A percentile compares a stretch with the other conserved stretches of the same genome.
Evolutionary conservation across 768 basidiomycete genomes (phyloP).

Genomic region (Pulveroboletus sp.): DNA sequence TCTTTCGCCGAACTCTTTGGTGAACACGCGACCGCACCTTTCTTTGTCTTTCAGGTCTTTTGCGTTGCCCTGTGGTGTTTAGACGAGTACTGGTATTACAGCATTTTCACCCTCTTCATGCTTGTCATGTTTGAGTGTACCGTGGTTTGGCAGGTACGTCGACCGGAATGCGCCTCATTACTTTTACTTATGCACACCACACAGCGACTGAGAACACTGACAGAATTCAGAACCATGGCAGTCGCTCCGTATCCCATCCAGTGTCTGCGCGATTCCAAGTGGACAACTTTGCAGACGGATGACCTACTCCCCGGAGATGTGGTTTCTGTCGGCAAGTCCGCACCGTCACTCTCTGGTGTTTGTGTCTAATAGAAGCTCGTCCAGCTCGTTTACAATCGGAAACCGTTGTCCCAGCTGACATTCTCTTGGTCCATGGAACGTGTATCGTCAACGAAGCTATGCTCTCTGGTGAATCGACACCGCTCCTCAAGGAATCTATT

Average conservation of each 20-base stretch:
- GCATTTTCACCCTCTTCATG: conserved; percentile 98
- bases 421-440: conserved; percentile 88
- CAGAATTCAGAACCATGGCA: conserved; percentile 97
- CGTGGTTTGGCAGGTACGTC: conserved; percentile 91
- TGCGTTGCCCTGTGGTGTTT: conserved; percentile 97
- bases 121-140: conserved; percentile 97
- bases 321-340: conserved; percentile 68
- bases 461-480: conserved; percentile 98
- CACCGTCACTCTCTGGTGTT: neutral
- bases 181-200: neutral
- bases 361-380: neutral
- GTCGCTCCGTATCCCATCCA: conserved; percentile 87
- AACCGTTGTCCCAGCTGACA: conserved; percentile 89
- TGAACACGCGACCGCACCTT: conserved; percentile 97
- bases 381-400: conserved; percentile 70
- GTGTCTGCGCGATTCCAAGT: conserved; percentile 75
- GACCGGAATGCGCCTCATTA: neutral
- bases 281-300: conserved; percentile 81
- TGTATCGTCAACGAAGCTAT: conserved; percentile 99
- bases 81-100: conserved; percentile 99
- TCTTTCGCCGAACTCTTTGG: conserved; percentile 88
- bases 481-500: conserved; percentile 92
- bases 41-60: conserved; percentile 99
- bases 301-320: conserved; percentile 90
- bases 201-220: conserved; percentile 88